These are phyloP conservation scores for Purpureocillium takamizusanense DNA, from an alignment of 2,329 filamentous ascomycete genomes.

Conservation along the genomic window DNA sequence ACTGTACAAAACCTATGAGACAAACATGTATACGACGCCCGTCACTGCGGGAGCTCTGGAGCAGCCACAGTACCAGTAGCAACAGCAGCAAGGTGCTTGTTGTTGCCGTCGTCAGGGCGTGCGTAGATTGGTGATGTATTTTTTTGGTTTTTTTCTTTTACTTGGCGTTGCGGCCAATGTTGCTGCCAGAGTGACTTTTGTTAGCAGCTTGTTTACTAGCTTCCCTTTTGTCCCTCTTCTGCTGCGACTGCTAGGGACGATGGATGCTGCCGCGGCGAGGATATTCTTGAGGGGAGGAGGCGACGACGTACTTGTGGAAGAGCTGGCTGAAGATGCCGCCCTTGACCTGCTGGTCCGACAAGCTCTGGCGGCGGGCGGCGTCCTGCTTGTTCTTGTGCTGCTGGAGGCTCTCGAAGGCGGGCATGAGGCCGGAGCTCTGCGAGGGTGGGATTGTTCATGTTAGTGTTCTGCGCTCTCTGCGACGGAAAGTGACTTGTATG, in stretches of 20 bases:
- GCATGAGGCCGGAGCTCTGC: constrained; percentile 37
- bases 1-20: constrained; percentile 1
- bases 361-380: constrained; percentile 41
- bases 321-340: constrained; percentile 43
- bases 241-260: no score
- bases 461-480: no score
- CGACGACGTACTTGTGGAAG: constrained; percentile 44
- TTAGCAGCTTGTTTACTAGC: background rate
- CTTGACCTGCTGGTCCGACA: constrained; percentile 42
- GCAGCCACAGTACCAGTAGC: no score
- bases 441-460: background rate
- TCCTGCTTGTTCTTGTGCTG: constrained; percentile 41
- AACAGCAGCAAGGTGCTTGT: no score
- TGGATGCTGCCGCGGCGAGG: background rate
- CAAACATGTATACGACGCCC: no score
- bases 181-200: constrained; percentile 13
- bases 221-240: no score
- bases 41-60: no score
- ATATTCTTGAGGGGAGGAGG: background rate
- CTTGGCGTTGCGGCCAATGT: constrained; percentile 23
- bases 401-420: constrained; percentile 40
- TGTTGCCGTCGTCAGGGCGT: no score
- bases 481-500: no score
- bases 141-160: no score
- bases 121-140: no score